A percentile compares a stretch with the other conserved stretches of the same genome.
Conservation (phyloP, 257 asterid species). For the Thymus mandschuricus region DNA sequence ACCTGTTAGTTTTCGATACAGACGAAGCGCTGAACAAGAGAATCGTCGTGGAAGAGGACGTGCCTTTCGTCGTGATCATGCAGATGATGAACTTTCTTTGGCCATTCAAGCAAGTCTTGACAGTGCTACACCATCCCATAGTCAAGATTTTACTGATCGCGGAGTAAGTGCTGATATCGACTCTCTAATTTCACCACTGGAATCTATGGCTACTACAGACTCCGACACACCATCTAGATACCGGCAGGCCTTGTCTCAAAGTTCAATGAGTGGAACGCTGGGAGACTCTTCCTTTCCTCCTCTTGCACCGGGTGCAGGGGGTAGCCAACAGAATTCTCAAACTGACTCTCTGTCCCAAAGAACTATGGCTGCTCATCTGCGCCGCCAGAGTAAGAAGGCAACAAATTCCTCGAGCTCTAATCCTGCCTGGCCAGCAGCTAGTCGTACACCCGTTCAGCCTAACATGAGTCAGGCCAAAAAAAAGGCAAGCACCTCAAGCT, state of each 20-base stretch:
- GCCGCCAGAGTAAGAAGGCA: slow-evolving; percentile 47
- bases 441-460: slow-evolving; percentile 39
- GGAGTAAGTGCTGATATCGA: slow-evolving; percentile 49
- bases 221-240: slow-evolving; percentile 68
- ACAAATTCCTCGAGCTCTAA: slow-evolving; percentile 42
- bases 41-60: slow-evolving; percentile 79
- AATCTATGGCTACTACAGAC: slow-evolving; percentile 51
- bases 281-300: slow-evolving; percentile 89
- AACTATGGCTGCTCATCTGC: slow-evolving; percentile 78
- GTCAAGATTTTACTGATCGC: slow-evolving; percentile 28
- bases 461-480: slow-evolving; percentile 46
- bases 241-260: slow-evolving; percentile 72
- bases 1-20: slow-evolving; percentile 91
- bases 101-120: slow-evolving; percentile 92
- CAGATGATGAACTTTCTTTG: slow-evolving; percentile 68
- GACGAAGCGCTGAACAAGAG: slow-evolving; percentile 70
- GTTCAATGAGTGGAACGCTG: slow-evolving; percentile 57
- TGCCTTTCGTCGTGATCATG: slow-evolving; percentile 65
- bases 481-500: slow-evolving; percentile 44
- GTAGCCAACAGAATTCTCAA: slow-evolving; percentile 55
- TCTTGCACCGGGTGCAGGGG: slow-evolving; percentile 55
- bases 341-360: slow-evolving; percentile 47
- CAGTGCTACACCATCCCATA: slow-evolving; percentile 23
- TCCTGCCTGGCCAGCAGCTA: slow-evolving; percentile 57
- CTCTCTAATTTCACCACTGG: slow-evolving; percentile 63